Base-by-base conservation (phyloP, 1,139 yeast species). In the Yamadazyma blattariae region DNA sequence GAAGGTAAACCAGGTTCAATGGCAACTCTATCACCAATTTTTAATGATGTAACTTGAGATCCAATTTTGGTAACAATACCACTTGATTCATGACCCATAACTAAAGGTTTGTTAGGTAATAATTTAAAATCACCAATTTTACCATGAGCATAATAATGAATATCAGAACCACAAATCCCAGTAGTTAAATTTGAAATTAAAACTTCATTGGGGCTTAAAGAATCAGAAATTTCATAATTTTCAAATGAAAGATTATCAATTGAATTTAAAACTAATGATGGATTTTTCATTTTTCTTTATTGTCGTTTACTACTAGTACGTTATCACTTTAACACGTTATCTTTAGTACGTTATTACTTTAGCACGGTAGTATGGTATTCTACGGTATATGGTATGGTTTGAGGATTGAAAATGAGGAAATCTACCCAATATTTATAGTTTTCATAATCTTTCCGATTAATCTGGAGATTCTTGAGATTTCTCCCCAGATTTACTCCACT, bases 151-250 rank as follows among this genome's bases (percentile, higher is more conserved):
- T 79, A 86, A 67, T 82, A 88, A 54, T 87, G 95, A 46, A 86
- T 82, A 57, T 86, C 95, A 6, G 89, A 80, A 5, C 96, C 96
- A 59, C 96, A 88, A 45, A 88, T 82, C 32, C 96, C 96, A 1
- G 96, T 87, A 33, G 61, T 59, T 54, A 79, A 80, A 47, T 88
- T 83, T 36, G 80, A 81, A 19, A 88, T 77, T 48, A 83, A 74
- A 30, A 88, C 96, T 44, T 78, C 84, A 48, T 77, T 77, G 30
- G 83, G 81, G 42, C 79, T 80, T 8, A 55, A 52, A 43, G 84
- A 64, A 47, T 64, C 62, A 10, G 95, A 95, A 24, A 78, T 64
- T 8, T 84, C 82, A 44, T 79, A 74, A 35, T 78, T 71, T 59
- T 83, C 90, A 46, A 78, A 75, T 23, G 68, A 61, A 46, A 86